Conservation (phyloP, 768 basidiomycete genomes). For the Amanita pallidorosea region DNA sequence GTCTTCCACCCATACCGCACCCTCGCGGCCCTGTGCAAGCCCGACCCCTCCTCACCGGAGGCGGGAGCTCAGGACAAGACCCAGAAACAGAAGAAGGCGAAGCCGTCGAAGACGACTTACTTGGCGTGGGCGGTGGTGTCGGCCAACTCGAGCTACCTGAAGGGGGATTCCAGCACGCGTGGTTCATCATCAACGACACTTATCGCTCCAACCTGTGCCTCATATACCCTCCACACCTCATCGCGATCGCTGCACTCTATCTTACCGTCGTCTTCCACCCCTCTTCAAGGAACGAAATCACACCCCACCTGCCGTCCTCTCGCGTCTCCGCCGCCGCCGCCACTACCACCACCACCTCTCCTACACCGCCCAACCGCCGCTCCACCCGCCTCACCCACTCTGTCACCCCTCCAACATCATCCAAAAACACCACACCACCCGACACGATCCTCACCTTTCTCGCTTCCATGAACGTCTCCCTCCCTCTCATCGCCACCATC, state of each 20-base stretch:
- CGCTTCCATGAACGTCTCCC: constrained; percentile 75
- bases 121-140: constrained; percentile 31
- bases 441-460: constrained; percentile 74
- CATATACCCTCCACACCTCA: constrained; percentile 90
- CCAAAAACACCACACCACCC: constrained; percentile 21
- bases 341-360: constrained; percentile 16
- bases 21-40: constrained; percentile 65
- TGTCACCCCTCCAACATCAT: constrained; percentile 16
- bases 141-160: constrained; percentile 70
- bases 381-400: constrained; percentile 38
- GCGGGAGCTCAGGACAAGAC: constrained; percentile 12
- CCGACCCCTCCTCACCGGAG: constrained; percentile 28
- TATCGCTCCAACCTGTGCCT: constrained; percentile 90
- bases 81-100: constrained; percentile 37
- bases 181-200: constrained; percentile 96
- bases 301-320: constrained; percentile 18
- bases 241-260: constrained; percentile 88
- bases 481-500: constrained; percentile 72
- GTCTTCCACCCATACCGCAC: constrained; percentile 95
- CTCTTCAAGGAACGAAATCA: constrained; percentile 36
- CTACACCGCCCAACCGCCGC: constrained; percentile 33
- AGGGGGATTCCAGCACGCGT: constrained; percentile 80
- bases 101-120: constrained; percentile 32
- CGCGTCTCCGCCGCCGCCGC: constrained; percentile 6
- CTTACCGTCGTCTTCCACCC: constrained; percentile 72